A percentile compares a stretch with the other conserved stretches of the same genome.
These are phyloP conservation scores for Rehmannia glutinosa DNA, from an alignment of 257 asterid species.

Conservation along the genomic window DNA sequence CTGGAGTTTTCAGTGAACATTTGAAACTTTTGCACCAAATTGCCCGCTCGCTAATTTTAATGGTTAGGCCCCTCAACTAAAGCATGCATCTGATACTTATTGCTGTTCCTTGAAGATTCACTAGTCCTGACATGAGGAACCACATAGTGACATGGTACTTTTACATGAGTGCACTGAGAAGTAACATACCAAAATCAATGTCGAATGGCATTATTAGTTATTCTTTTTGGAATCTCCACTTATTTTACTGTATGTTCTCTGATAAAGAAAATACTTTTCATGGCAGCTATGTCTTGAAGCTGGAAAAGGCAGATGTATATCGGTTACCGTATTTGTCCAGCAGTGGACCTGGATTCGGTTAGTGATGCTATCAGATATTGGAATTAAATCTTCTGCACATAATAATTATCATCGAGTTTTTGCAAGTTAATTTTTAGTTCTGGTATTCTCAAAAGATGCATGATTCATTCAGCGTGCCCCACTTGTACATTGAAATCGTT, in stretches of 20 bases:
- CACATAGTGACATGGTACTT: background rate
- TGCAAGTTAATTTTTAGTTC: background rate
- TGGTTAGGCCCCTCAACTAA: background rate
- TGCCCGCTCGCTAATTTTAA: background rate
- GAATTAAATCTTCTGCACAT: background rate
- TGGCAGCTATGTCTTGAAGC: constrained; percentile 86
- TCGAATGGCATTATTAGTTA: background rate
- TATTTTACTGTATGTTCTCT: constrained; percentile 19
- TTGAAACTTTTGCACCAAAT: background rate
- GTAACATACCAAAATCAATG: background rate
- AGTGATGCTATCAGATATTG: constrained; percentile 23
- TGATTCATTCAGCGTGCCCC: background rate
- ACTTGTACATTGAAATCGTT: background rate
- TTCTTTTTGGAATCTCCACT: background rate
- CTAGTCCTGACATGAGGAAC: too few relatives aligned
- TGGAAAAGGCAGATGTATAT: constrained; percentile 97
- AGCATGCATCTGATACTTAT: constrained; percentile 5
- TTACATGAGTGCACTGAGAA: background rate
- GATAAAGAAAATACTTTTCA: constrained; percentile 13
- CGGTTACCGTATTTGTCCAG: constrained; percentile 87
- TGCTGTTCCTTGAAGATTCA: background rate
- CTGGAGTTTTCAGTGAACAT: background rate
- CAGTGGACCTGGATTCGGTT: constrained; percentile 98
- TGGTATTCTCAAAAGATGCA: background rate
- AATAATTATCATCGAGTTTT: background rate